Evolutionary conservation across 805 yeast genomes (phyloP).

Genomic region (Schizosaccharomyces cryophilus): DNA sequence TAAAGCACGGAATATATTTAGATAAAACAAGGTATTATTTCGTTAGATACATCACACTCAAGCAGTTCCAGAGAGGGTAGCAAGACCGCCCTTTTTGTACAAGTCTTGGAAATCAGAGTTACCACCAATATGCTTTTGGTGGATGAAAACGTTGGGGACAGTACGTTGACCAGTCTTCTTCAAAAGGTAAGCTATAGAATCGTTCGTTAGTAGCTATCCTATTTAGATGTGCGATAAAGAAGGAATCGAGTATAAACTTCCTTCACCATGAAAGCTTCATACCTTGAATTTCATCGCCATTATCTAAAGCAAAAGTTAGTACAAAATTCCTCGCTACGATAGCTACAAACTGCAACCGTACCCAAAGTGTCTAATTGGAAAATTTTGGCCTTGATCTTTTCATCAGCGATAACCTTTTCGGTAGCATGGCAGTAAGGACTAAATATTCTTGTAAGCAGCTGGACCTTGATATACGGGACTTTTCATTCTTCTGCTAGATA

Average conservation of each 20-base stretch:
- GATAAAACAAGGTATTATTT: too few relatives aligned
- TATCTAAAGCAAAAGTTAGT: constrained; percentile 10
- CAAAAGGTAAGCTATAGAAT: constrained; percentile 24
- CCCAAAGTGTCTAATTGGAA: constrained; percentile 13
- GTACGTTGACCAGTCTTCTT: constrained; percentile 74
- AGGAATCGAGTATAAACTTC: not conserved
- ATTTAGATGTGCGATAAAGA: constrained; percentile 38
- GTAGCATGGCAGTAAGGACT: constrained; percentile 18
- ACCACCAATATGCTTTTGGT: constrained; percentile 77
- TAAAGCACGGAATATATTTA: too few relatives aligned
- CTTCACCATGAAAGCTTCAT: not conserved
- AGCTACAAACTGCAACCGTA: too few relatives aligned
- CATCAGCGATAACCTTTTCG: constrained; percentile 19
- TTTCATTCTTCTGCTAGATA: too few relatives aligned
- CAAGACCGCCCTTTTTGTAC: not conserved
- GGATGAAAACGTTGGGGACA: constrained; percentile 79
- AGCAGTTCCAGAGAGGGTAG: not conserved
- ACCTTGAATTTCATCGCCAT: constrained; percentile 28
- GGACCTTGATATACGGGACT: too few relatives aligned
- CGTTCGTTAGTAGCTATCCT: constrained; percentile 26
- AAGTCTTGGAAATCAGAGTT: constrained; percentile 3
- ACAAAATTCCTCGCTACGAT: too few relatives aligned
- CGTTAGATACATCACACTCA: not conserved
- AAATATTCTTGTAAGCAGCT: not conserved
- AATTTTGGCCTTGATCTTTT: constrained; percentile 21